phyloP scores from a whole-genome alignment of 2,329 filamentous ascomycete genomes.

The Verticillium zaregamsianum region DNA sequence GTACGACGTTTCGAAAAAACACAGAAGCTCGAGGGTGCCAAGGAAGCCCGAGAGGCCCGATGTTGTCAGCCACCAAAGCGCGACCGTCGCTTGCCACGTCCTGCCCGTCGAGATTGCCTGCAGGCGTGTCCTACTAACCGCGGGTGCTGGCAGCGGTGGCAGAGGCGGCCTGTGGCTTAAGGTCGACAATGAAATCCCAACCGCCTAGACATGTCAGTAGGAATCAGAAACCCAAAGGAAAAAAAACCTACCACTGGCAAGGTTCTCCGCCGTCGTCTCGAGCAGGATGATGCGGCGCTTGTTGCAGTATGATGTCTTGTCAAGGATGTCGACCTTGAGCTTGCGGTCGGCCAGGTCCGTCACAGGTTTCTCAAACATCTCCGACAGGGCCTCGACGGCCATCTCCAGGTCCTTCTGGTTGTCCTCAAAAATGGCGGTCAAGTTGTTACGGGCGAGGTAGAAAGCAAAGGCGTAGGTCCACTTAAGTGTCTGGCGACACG shows the following conservation, averaged over 20 bases:
- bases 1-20: too few species aligned
- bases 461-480: conserved; percentile 99
- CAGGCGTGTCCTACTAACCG: conserved; percentile 12
- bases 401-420: conserved; percentile 98
- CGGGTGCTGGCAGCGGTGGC: conserved; percentile 17
- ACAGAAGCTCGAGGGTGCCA: neutral
- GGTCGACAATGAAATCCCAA: conserved; percentile 41
- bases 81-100: neutral
- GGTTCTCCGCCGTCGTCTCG: conserved; percentile 87
- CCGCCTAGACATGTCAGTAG: conserved; percentile 31
- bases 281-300: conserved; percentile 85
- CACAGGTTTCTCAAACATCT: conserved; percentile 99
- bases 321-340: conserved; percentile 95
- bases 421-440: conserved; percentile 96
- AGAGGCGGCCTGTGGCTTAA: conserved; percentile 10
- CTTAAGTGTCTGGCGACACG: conserved; percentile 96
- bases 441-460: conserved; percentile 92
- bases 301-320: conserved; percentile 97
- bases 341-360: conserved; percentile 79
- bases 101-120: neutral
- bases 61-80: neutral
- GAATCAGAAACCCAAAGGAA: neutral
- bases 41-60: neutral
- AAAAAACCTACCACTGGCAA: conserved; percentile 66
- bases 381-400: conserved; percentile 93